Base-by-base conservation (phyloP, 495 filamentous ascomycete species). In the Penicillium goetzii region DNA sequence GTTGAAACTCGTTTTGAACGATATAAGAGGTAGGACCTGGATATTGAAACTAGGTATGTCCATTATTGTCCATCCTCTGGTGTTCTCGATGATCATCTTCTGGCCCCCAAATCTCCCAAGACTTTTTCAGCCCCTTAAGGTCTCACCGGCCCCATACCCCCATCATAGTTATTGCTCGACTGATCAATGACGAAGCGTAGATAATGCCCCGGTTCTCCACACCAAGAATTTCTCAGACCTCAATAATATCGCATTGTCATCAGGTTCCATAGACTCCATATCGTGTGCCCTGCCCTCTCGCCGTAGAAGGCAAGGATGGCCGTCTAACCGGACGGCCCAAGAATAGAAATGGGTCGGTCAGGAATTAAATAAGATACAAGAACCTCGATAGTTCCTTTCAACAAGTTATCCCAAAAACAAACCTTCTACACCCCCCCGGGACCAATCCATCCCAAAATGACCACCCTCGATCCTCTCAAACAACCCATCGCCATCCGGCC, bases 401-500 rank as follows among this genome's bases (percentile, higher is more conserved):
- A 47, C 2, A 15, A 47, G 9, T 12, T 23, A 4, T 23, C 2
- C 17, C 10, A 36, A 11, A 0, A 32, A 1, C 10, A 12, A 43
- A n/a, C 15, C 0, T 12, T 43, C 4, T 6, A 43, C 4, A 4
- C 2, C 40, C 7, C 40, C n/a, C n/a, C n/a, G n/a, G n/a, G 17
- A 51, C 12, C n/a, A 26, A 12, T 52, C 49, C 17, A 26, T 17
- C n/a, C n/a, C 19, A 52, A 26, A 32, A 52, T 52, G 49, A 32
- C 49, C 32, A 26, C 49, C 19, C 49, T 52, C 17, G 25, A 52
- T 14, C 9, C 49, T 15, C 49, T 52, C 21, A 52, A 52, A 25
- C 11, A 14, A 32, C 56, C 66, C 17, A 58, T 68, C 38, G 62
- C 62, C 19, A 58, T 68, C 40, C 66, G 62, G 19, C 58, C 58